Conservation (phyloP, 129 eudicot genomes). For the Flaveria robusta region DNA sequence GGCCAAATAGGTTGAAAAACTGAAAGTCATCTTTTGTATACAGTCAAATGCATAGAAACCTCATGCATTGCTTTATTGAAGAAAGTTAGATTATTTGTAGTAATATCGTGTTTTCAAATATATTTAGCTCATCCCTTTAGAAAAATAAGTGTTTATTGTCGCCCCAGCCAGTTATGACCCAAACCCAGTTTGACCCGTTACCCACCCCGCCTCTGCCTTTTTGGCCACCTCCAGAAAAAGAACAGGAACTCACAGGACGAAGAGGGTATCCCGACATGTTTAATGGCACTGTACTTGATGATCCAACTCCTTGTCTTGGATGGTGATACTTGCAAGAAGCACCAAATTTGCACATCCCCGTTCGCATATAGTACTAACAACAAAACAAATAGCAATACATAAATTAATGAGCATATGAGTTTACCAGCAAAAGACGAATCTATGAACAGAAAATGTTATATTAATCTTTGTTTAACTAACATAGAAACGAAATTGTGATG, state of each 20-base stretch:
- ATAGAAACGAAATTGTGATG: slow-evolving; percentile 4
- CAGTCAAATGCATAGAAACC: too few relatives aligned
- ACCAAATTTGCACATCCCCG: slow-evolving; percentile 88
- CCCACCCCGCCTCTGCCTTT: background rate
- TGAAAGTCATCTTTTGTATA: too few relatives aligned
- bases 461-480: background rate
- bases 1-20: background rate
- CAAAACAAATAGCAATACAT: background rate
- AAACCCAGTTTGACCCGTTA: background rate
- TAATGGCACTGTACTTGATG: slow-evolving; percentile 52
- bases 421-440: slow-evolving; percentile 12
- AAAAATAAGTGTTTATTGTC: background rate
- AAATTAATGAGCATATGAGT: background rate
- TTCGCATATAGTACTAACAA: slow-evolving; percentile 80
- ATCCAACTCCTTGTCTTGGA: slow-evolving; percentile 78
- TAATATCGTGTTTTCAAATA: background rate
- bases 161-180: background rate
- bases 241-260: slow-evolving; percentile 59
- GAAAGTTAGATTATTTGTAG: background rate
- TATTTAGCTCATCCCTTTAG: background rate
- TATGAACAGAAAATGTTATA: background rate
- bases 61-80: too few relatives aligned
- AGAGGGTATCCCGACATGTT: slow-evolving; percentile 82
- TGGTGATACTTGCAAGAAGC: slow-evolving; percentile 93
- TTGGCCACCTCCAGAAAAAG: slow-evolving; percentile 5